Conservation (phyloP, 2,329 filamentous ascomycete species). For the Epichloe amarillans region DNA sequence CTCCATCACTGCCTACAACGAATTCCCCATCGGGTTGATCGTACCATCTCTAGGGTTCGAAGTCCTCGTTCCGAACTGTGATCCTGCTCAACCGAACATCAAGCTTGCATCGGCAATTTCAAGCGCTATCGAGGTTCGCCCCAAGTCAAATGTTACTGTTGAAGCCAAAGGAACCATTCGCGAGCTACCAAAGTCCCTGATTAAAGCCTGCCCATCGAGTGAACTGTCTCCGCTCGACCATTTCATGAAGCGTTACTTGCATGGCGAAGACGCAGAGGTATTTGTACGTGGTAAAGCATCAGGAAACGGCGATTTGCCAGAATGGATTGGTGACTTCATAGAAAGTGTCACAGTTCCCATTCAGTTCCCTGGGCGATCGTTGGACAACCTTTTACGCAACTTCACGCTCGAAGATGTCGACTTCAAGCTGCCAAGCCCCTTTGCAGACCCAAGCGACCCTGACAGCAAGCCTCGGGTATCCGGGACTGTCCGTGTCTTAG, state of each 20-base stretch:
- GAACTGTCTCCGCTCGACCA: constrained; percentile 72
- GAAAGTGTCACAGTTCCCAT: constrained; percentile 73
- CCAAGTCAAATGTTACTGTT: constrained; percentile 53
- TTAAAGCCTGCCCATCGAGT: constrained; percentile 59
- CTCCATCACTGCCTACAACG: constrained; percentile 57
- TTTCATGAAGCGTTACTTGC: constrained; percentile 68
- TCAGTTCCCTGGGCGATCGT: constrained; percentile 66
- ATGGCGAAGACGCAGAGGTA: constrained; percentile 63
- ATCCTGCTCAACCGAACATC: constrained; percentile 57
- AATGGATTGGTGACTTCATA: constrained; percentile 71
- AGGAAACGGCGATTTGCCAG: constrained; percentile 54
- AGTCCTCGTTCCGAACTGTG: constrained; percentile 73
- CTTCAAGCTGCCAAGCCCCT: constrained; percentile 71
- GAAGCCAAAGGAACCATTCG: constrained; percentile 60
- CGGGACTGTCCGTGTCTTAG: constrained; percentile 66
- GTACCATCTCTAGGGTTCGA: constrained; percentile 75
- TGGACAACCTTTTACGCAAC: constrained; percentile 74
- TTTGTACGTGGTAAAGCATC: constrained; percentile 69
- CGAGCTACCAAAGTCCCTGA: constrained; percentile 61
- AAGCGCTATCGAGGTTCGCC: constrained; percentile 49
- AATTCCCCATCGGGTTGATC: constrained; percentile 63
- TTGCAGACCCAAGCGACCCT: constrained; percentile 61
- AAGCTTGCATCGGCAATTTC: constrained; percentile 66
- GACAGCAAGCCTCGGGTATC: constrained; percentile 67
- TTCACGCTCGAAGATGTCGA: constrained; percentile 78